Evolutionary conservation across 2,329 filamentous ascomycete species (phyloP), one percentile per base, ranked within the genome.

Genomic region (Fonsecaea pugnacius): DNA sequence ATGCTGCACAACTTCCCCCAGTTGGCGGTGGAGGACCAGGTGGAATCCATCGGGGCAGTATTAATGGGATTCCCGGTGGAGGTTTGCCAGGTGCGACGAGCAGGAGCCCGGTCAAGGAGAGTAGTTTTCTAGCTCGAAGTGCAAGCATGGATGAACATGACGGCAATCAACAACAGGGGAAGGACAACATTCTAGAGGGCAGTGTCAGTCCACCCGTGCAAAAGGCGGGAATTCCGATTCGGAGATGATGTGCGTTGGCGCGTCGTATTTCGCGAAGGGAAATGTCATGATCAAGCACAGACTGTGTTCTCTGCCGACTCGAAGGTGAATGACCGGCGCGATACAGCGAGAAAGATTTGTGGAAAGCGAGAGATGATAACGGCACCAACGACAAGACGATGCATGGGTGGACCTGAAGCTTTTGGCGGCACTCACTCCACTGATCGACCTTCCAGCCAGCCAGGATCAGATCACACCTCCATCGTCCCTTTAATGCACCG

Each of bases 71-170:
- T 21, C 69, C 68, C n/a, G 68, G 69, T 27, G 69, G 68, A 46
- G 66, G 69, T 12, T 51, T 65, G 12, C 58, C 63, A 4, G 62
- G 78, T 48, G 77, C 76, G 67, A 85, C 87, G 18, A 85, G 86
- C 67, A 89, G 90, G 68, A 95, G 91, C 76, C 93, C 94, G 1
- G 87, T 95, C 72, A 97, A 96, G 81, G 94, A 97, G 82, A 88
- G 87, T 77, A 96, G 90, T 80, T 92, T 91, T 76, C 81, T 96
- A 75, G 88, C 96, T 76, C 86, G 91, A 68, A 91, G 92, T 78
- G 92, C 91, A 6, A 96, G 88, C 74, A 86, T 83, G 10, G 83
- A 85, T 62, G 80, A 81, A 40, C 70, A 70, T 40, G 77, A 76
- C 33, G 70, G 30, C 43, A 65, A 38, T 32, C 59, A 60, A 10